phyloP scores from a whole-genome alignment of 495 filamentous ascomycete species.

The Acidiella bohemica region DNA sequence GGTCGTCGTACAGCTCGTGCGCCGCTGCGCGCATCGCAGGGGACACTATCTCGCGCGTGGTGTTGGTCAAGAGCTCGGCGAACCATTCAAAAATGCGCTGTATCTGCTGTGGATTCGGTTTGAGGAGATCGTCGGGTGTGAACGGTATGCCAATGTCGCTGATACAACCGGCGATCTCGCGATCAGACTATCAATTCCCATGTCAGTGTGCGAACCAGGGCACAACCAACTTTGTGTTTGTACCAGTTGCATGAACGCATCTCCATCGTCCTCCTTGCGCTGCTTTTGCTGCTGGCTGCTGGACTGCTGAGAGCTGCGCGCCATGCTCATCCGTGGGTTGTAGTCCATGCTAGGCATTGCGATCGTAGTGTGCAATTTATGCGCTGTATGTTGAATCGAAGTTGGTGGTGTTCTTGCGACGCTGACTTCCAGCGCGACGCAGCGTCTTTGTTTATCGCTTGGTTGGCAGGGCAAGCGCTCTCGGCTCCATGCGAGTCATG shows the following conservation, averaged over 20 bases:
- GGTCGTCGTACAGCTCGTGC: slow-evolving; percentile 70
- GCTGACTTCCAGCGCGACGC: too few relatives aligned
- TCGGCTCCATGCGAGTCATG: too few relatives aligned
- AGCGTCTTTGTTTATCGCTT: background rate
- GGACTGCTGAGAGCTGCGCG: slow-evolving; percentile 34
- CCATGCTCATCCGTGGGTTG: slow-evolving; percentile 67
- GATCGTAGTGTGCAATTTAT: too few relatives aligned
- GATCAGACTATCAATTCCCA: slow-evolving; percentile 43
- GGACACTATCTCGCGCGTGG: slow-evolving; percentile 77
- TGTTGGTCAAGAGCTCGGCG: slow-evolving; percentile 81
- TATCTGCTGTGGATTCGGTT: slow-evolving; percentile 82
- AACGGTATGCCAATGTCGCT: slow-evolving; percentile 89
- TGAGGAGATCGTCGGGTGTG: slow-evolving; percentile 74
- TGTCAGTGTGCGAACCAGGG: too few relatives aligned
- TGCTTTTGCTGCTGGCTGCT: slow-evolving; percentile 36
- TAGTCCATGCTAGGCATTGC: slow-evolving; percentile 43
- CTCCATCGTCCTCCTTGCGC: slow-evolving; percentile 70
- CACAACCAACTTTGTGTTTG: slow-evolving; percentile 4
- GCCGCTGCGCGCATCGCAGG: slow-evolving; percentile 85
- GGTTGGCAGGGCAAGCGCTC: too few relatives aligned
- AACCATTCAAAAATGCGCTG: slow-evolving; percentile 98
- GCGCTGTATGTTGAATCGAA: too few relatives aligned
- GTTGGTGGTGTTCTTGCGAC: too few relatives aligned
- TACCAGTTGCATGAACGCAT: slow-evolving; percentile 80
- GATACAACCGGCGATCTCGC: slow-evolving; percentile 91